phyloP scores from a whole-genome alignment of 2,329 filamentous ascomycete species.

The Diplocarpon rosae region DNA sequence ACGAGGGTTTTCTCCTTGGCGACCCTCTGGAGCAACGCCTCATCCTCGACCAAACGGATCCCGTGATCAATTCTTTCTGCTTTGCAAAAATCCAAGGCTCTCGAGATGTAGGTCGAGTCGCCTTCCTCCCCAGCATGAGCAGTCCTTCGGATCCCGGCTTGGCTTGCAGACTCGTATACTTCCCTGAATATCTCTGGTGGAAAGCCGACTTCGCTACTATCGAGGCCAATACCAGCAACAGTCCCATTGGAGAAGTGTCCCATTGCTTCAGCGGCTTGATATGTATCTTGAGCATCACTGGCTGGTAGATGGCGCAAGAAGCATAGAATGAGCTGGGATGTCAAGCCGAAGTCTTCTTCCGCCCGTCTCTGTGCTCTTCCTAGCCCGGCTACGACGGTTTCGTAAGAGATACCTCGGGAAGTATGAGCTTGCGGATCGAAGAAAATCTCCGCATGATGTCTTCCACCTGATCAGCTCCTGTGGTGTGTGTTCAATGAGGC shows the following conservation, averaged over 20 bases:
- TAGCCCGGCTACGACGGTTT: constrained; percentile 54
- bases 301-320: constrained; percentile 60
- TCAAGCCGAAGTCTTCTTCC: constrained; percentile 50
- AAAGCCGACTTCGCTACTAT: constrained; percentile 49
- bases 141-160: constrained; percentile 48
- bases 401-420: constrained; percentile 48
- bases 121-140: constrained; percentile 71
- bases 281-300: constrained; percentile 39
- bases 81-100: constrained; percentile 49
- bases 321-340: constrained; percentile 57
- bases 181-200: constrained; percentile 50
- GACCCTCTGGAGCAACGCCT: constrained; percentile 45
- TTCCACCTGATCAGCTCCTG: no score
- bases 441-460: constrained; percentile 63
- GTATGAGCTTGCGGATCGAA: constrained; percentile 73
- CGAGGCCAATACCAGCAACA: constrained; percentile 54
- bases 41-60: constrained; percentile 51
- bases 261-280: constrained; percentile 30
- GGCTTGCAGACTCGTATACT: constrained; percentile 44
- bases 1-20: constrained; percentile 47
- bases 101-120: constrained; percentile 51
- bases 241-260: constrained; percentile 40
- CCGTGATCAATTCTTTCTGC: constrained; percentile 66
- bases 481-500: no score
- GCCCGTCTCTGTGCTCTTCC: constrained; percentile 48